Percentiles rank a stretch among this genome's conserved stretches.
phyloP scores from a whole-genome alignment of 805 yeast genomes.

The Cyberlindnera suaveolens region DNA sequence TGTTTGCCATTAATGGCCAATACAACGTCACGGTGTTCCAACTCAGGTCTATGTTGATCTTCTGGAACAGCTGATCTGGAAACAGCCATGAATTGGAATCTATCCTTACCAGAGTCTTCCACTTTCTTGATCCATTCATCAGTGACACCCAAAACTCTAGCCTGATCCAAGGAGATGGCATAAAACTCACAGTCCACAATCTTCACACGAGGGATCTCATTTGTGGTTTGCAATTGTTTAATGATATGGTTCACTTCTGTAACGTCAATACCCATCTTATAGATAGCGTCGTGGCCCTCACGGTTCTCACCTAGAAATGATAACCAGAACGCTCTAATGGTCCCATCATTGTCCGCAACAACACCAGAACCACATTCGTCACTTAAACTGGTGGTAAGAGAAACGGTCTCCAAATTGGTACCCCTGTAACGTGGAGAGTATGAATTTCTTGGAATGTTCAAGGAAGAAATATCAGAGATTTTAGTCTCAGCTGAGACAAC shows the following conservation, averaged over 20 bases:
- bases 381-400: conserved; percentile 66
- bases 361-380: conserved; percentile 78
- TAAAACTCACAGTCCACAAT: conserved; percentile 78
- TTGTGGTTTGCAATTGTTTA: conserved; percentile 40
- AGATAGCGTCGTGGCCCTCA: conserved; percentile 51
- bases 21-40: conserved; percentile 67
- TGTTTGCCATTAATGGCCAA: conserved; percentile 61
- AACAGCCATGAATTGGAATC: conserved; percentile 68
- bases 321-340: conserved; percentile 80
- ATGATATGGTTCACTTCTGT: conserved; percentile 57
- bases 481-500: conserved; percentile 68
- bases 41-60: conserved; percentile 25
- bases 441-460: conserved; percentile 64
- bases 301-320: conserved; percentile 74
- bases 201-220: conserved; percentile 50
- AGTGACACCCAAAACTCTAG: conserved; percentile 82
- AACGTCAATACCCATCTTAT: conserved; percentile 72
- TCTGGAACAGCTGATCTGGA: conserved; percentile 55
- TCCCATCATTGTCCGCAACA: conserved; percentile 69
- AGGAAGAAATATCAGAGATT: conserved; percentile 69
- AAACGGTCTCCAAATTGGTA: conserved; percentile 70
- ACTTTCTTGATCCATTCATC: conserved; percentile 72
- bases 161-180: conserved; percentile 61
- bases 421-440: conserved; percentile 79
- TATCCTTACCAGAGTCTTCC: conserved; percentile 57